phyloP scores from a whole-genome alignment of 257 asterid species.

The Prunella vulgaris region DNA sequence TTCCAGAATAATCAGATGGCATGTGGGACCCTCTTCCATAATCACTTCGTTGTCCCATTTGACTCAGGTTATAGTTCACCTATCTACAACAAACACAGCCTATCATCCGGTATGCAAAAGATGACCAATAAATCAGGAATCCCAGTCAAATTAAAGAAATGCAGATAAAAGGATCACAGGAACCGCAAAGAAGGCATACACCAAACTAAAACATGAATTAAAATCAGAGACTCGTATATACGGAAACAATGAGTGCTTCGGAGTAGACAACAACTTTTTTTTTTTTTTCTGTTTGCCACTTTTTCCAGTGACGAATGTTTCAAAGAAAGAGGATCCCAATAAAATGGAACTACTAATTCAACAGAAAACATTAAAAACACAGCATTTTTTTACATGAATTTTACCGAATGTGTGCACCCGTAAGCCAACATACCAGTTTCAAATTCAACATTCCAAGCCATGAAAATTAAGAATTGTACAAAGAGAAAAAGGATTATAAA shows the following conservation, averaged over 20 bases:
- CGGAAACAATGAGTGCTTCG: not conserved
- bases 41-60: slow-evolving; percentile 69
- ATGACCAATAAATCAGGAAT: slow-evolving; percentile 8
- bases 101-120: not conserved
- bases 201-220: not conserved
- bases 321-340: slow-evolving; percentile 21
- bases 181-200: not conserved
- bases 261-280: not conserved
- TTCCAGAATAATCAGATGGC: slow-evolving; percentile 43
- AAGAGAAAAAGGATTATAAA: not conserved
- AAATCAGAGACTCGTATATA: not conserved
- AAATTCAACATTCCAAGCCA: slow-evolving; percentile 16
- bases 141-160: not conserved
- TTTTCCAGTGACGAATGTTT: not conserved
- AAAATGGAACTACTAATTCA: slow-evolving; percentile 3
- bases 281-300: not conserved
- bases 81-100: slow-evolving; percentile 14
- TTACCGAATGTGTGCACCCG: not conserved
- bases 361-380: not conserved
- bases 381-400: slow-evolving; percentile 1
- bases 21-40: slow-evolving; percentile 47
- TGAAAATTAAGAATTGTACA: not conserved
- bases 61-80: not conserved
- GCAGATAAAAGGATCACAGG: not conserved
- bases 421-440: slow-evolving; percentile 13